Conservation (phyloP, 495 filamentous ascomycete species). For the Pyrenopolyporus hunteri region DNA sequence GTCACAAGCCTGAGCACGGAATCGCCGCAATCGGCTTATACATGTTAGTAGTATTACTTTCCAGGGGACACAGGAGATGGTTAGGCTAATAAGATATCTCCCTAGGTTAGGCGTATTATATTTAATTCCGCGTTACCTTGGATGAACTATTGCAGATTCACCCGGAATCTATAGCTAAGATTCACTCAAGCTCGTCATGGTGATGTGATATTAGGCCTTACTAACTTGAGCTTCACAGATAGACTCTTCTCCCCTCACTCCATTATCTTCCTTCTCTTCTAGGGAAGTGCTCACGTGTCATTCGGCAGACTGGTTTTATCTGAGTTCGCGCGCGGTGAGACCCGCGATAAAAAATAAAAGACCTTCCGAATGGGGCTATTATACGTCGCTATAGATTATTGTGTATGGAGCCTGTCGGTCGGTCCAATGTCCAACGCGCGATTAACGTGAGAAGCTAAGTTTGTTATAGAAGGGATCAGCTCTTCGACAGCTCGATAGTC, state of each 20-base stretch:
- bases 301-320: not conserved
- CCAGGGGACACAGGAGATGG: slow-evolving; percentile 6
- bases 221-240: too few species aligned
- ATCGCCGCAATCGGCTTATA: slow-evolving; percentile 4
- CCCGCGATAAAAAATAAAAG: slow-evolving; percentile 10
- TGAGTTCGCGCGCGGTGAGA: slow-evolving; percentile 26
- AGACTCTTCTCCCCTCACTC: not conserved
- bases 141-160: not conserved
- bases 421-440: not conserved
- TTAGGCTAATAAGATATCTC: too few species aligned
- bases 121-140: slow-evolving; percentile 11
- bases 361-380: slow-evolving; percentile 30
- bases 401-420: not conserved
- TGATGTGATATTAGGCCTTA: slow-evolving; percentile 2
- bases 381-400: not conserved
- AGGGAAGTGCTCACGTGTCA: slow-evolving; percentile 29
- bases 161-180: not conserved
- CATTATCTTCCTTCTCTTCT: slow-evolving; percentile 36
- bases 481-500: not conserved
- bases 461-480: slow-evolving; percentile 29
- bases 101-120: too few species aligned
- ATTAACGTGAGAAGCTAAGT: slow-evolving; percentile 3
- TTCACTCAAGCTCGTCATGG: slow-evolving; percentile 5
- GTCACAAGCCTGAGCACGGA: slow-evolving; percentile 11
- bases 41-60: too few species aligned